These are phyloP conservation scores for Syzygium malaccense DNA, from an alignment of 441 rosid genomes.

Conservation along the genomic window DNA sequence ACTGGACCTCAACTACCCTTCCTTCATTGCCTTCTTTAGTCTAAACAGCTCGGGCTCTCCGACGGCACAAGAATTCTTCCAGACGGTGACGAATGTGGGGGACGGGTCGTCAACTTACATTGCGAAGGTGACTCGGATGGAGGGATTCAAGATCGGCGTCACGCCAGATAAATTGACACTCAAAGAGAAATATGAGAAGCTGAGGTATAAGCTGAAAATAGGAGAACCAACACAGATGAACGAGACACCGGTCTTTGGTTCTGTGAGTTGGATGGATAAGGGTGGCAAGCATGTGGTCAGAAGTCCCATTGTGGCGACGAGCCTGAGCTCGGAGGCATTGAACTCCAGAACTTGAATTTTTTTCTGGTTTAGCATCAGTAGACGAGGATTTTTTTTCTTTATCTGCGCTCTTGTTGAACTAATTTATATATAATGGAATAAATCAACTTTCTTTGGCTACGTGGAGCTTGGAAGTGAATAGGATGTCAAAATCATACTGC, in stretches of 20 bases:
- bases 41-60: background rate
- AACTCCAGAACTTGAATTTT: background rate
- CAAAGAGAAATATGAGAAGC: slow-evolving; percentile 27
- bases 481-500: background rate
- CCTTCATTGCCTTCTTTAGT: slow-evolving; percentile 22
- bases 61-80: slow-evolving; percentile 14
- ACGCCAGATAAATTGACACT: slow-evolving; percentile 33
- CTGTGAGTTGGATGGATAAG: slow-evolving; percentile 35
- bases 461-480: background rate
- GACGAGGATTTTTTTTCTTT: background rate
- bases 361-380: background rate
- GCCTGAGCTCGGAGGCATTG: background rate
- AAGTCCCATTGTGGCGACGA: slow-evolving; percentile 36
- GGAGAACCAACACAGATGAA: slow-evolving; percentile 20
- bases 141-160: slow-evolving; percentile 23
- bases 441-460: background rate
- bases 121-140: slow-evolving; percentile 17
- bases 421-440: background rate
- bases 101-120: slow-evolving; percentile 21
- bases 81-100: slow-evolving; percentile 41
- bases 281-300: slow-evolving; percentile 22
- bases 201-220: slow-evolving; percentile 26
- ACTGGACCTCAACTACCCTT: slow-evolving; percentile 32
- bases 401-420: background rate
- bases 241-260: slow-evolving; percentile 16